phyloP scores from a whole-genome alignment of 2,329 filamentous ascomycete genomes.

The Stagonosporopsis cucurbitacearum region DNA sequence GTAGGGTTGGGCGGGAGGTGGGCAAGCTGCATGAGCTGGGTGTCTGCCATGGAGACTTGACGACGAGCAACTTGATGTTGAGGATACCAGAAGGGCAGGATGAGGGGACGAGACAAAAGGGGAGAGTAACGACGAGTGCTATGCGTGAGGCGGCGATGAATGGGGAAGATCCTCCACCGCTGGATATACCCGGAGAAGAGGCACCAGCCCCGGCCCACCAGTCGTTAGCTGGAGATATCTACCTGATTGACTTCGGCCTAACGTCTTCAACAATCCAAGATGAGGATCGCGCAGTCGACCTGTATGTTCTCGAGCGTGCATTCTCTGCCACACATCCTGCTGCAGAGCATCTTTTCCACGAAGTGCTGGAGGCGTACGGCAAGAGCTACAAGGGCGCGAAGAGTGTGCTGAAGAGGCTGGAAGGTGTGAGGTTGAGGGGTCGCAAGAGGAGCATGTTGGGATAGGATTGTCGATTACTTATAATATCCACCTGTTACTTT shows the following conservation, averaged over 20 bases:
- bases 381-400: conserved; percentile 76
- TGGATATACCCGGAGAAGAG: conserved; percentile 3
- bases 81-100: conserved; percentile 8
- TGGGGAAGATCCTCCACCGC: conserved; percentile 17
- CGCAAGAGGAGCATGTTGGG: conserved; percentile 98
- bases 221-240: conserved; percentile 68
- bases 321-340: conserved; percentile 94
- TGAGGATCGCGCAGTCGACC: conserved; percentile 92
- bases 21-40: conserved; percentile 82
- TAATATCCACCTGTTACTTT: conserved; percentile 7
- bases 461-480: conserved; percentile 48
- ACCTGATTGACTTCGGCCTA: conserved; percentile 94
- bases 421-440: conserved; percentile 91
- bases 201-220: conserved; percentile 6
- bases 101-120: conserved; percentile 1
- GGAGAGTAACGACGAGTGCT: conserved; percentile 30
- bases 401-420: conserved; percentile 78
- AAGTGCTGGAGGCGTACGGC: conserved; percentile 76
- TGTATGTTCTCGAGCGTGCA: conserved; percentile 93
- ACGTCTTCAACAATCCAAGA: conserved; percentile 81
- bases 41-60: conserved; percentile 92
- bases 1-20: conserved; percentile 72
- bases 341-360: conserved; percentile 76
- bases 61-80: conserved; percentile 96
- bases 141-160: conserved; percentile 35